Conservation (phyloP, 495 filamentous ascomycete species). For the Aspergillus carlsbadensis region DNA sequence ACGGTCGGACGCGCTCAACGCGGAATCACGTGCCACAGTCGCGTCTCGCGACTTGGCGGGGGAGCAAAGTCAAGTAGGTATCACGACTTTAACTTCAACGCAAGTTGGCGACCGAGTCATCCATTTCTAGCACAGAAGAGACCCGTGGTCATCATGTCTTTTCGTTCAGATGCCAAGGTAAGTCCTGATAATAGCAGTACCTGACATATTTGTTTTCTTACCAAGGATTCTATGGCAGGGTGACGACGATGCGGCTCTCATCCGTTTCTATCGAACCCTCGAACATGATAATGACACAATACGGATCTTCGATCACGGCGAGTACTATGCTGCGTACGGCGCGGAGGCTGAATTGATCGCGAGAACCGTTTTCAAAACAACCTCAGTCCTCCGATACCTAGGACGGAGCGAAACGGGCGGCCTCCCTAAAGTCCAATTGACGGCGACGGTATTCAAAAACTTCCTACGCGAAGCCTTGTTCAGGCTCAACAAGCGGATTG, state of each 20-base stretch:
- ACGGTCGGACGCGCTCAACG: slow-evolving; percentile 25
- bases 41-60: slow-evolving; percentile 28
- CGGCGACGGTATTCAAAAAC: slow-evolving; percentile 88
- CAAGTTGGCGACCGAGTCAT: slow-evolving; percentile 4
- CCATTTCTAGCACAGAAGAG: slow-evolving; percentile 12
- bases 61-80: too few relatives aligned
- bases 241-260: slow-evolving; percentile 95
- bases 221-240: slow-evolving; percentile 52
- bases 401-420: slow-evolving; percentile 79
- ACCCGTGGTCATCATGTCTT: slow-evolving; percentile 65
- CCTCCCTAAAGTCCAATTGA: slow-evolving; percentile 90
- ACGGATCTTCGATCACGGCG: slow-evolving; percentile 89
- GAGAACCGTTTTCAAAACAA: slow-evolving; percentile 93
- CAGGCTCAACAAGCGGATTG: slow-evolving; percentile 82
- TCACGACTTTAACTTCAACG: neutral
- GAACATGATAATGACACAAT: slow-evolving; percentile 58
- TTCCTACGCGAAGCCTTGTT: slow-evolving; percentile 95
- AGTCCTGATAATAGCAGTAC: neutral
- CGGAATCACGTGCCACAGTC: slow-evolving; percentile 42
- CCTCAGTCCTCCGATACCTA: slow-evolving; percentile 86
- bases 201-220: neutral
- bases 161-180: slow-evolving; percentile 88
- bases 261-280: slow-evolving; percentile 86
- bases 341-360: slow-evolving; percentile 93
- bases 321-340: slow-evolving; percentile 94